Conservation (phyloP, 148 eudicot genomes). For the Dysphania ambrosioides region DNA sequence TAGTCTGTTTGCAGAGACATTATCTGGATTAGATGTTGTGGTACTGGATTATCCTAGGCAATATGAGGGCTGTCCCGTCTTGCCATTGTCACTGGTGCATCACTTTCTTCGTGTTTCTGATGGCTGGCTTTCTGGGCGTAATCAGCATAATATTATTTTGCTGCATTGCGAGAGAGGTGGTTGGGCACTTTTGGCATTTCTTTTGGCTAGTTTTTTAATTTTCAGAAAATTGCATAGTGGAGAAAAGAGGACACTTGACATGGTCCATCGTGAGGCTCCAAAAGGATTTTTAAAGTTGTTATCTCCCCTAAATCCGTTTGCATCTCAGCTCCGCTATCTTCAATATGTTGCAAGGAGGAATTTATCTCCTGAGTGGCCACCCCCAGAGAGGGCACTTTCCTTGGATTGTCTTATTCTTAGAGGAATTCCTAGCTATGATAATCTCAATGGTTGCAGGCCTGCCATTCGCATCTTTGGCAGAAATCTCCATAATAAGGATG, state of each 20-base stretch:
- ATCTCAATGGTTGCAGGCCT: slow-evolving; percentile 83
- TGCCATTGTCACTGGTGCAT: slow-evolving; percentile 84
- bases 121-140: slow-evolving; percentile 76
- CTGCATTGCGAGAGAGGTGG: slow-evolving; percentile 99
- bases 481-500: slow-evolving; percentile 79
- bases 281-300: slow-evolving; percentile 78
- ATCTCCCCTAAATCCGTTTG: slow-evolving; percentile 89
- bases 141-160: slow-evolving; percentile 81
- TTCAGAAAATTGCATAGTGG: slow-evolving; percentile 79
- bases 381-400: slow-evolving; percentile 82
- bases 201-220: slow-evolving; percentile 80
- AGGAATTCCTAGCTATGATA: slow-evolving; percentile 79
- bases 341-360: slow-evolving; percentile 92
- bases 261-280: slow-evolving; percentile 93
- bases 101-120: slow-evolving; percentile 94
- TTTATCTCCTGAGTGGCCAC: slow-evolving; percentile 93
- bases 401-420: slow-evolving; percentile 94
- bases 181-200: slow-evolving; percentile 89
- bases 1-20: slow-evolving; percentile 82
- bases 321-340: slow-evolving; percentile 94
- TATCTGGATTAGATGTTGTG: slow-evolving; percentile 86
- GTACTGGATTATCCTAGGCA: slow-evolving; percentile 97
- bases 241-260: slow-evolving; percentile 84
- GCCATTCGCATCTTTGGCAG: slow-evolving; percentile 89
- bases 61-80: slow-evolving; percentile 93